Evolutionary conservation across 805 yeast genomes (phyloP).

Genomic region (Kuraishia molischiana): DNA sequence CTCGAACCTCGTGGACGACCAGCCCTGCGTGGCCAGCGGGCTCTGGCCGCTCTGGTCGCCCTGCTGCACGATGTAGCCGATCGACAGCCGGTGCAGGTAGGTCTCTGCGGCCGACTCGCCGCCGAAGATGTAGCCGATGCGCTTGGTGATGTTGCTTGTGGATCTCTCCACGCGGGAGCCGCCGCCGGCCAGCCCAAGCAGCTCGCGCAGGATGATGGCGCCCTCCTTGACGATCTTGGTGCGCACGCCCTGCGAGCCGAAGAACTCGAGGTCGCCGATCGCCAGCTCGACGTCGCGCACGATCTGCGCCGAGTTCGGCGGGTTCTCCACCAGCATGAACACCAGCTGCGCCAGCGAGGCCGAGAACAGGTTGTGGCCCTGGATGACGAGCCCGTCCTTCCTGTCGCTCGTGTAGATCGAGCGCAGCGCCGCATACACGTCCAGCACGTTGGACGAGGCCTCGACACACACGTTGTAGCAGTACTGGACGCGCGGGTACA

Average conservation of each 20-base stretch:
- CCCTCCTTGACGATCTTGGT: slow-evolving; percentile 1
- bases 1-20: background rate
- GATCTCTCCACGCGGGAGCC: background rate
- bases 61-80: background rate
- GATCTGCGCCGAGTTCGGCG: background rate
- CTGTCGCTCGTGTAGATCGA: background rate
- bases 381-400: background rate
- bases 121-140: background rate
- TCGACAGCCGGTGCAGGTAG: background rate
- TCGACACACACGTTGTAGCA: background rate
- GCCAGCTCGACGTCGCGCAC: background rate
- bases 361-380: background rate
- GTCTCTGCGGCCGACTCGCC: background rate
- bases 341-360: slow-evolving; percentile 1
- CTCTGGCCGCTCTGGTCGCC: background rate
- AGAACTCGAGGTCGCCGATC: background rate
- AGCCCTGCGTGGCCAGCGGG: background rate
- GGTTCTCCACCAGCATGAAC: background rate
- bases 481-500: background rate
- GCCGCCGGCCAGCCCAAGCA: background rate
- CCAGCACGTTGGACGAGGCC: background rate
- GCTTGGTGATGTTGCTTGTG: background rate
- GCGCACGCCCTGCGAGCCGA: background rate
- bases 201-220: background rate
- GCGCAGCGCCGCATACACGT: background rate